Evolutionary conservation across 805 yeast species (phyloP), one percentile per base, ranked within the genome.

Genomic region (Barnettozyma siamensis): DNA sequence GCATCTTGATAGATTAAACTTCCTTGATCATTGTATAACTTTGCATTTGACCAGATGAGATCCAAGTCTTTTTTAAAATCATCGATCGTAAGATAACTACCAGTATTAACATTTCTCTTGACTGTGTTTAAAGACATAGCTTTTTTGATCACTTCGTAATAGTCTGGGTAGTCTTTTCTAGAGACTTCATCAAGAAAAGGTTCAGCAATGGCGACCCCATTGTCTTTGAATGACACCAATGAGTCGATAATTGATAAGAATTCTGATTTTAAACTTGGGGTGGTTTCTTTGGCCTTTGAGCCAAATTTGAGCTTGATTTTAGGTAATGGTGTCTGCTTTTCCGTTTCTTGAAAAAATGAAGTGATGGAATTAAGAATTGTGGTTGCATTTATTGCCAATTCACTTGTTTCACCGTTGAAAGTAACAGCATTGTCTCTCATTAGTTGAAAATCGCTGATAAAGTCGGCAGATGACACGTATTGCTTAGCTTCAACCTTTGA

Each of bases 101-200:
- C 76, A 15, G 60, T 62, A 15, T 73, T 73, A 33, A 88, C 55
- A 37, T 73, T 73, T 17, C 64, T 63, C 45, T 71, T 64, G 10
- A 91, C 75, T 26, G 75, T 69, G 38, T 70, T 72, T 52, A 91
- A 73, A 1, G 95, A 76, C 60, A 87, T 83, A 12, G 96, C 95
- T 40, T 73, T 67, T 48, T 76, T 72, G 33, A 91, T 80, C 7
- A 84, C 66, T 47, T 76, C 72, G 62, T 81, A 81, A 64, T 89
- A 89, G 53, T 85, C 95, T 1, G 96, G 95, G 52, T 83, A 82
- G 44, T 74, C 76, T 12, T 75, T 74, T 26, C 72, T 73, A 53
- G 79, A 78, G 2, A 91, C 93, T 41, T 79, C 81, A 26, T 80
- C 84, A 65, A 83, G 58, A 57, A 88, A 89, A 1, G 94, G 85